Conservation (phyloP, 106 monocot genomes). For the Platanthera guangdongensis region DNA sequence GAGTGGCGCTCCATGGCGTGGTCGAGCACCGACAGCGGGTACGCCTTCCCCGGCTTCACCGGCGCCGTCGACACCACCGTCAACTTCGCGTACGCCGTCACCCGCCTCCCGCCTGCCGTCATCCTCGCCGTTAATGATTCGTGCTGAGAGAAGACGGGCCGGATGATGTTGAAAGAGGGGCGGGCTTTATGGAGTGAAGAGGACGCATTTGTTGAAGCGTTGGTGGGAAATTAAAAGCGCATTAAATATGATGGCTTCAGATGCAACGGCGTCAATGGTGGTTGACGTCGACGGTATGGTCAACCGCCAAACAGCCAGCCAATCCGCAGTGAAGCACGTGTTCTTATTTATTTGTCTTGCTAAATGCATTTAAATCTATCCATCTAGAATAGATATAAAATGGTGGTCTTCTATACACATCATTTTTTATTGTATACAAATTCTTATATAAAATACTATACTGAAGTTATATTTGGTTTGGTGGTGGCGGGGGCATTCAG, state of each 20-base stretch:
- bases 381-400: too few species aligned
- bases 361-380: too few species aligned
- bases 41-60: conserved; percentile 63
- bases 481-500: too few species aligned
- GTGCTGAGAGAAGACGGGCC: not conserved
- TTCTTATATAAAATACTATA: too few species aligned
- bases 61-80: conserved; percentile 42
- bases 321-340: too few species aligned
- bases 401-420: too few species aligned
- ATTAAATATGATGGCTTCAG: not conserved
- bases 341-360: too few species aligned
- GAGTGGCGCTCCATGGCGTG: conserved; percentile 61
- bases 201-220: not conserved
- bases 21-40: conserved; percentile 67
- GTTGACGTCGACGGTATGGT: too few species aligned
- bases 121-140: conserved; percentile 1
- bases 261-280: not conserved
- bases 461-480: too few species aligned
- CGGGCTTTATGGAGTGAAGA: not conserved
- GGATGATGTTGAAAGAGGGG: not conserved
- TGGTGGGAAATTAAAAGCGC: not conserved
- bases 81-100: conserved; percentile 39
- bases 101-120: conserved; percentile 17
- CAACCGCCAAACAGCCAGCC: too few species aligned
- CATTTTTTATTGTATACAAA: too few species aligned